Evolutionary conservation across 2,329 filamentous ascomycete genomes (phyloP), one percentile per base, ranked within the genome.

Genomic region (Nemania serpens): DNA sequence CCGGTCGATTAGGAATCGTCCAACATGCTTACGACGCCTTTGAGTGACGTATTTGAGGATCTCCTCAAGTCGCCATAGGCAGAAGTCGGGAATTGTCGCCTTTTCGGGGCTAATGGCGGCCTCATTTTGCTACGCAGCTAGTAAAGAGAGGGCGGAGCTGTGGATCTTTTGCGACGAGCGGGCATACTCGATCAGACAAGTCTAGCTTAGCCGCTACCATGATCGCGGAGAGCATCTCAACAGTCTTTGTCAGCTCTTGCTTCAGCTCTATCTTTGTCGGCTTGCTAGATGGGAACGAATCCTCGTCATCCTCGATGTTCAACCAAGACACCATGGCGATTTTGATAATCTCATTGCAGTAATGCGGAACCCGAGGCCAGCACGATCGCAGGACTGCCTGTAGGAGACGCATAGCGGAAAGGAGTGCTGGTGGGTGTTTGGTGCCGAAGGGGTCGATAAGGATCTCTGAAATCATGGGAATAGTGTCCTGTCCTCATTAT

Each of bases 391-490:
- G 76, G 13, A 89, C 76, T 0, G 78, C 76, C 54, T 86, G 81
- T 20, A 91, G 68, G 1, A 86, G 81, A 17, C 78, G 72, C 2
- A 82, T 73, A 0, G 86, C 82, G 0, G 83, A 78, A 0, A 80
- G 55, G 1, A 92, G 75, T 1, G 88, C 76, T 0, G 79, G 75
- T 1, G 82, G 78, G 63, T 84, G 79, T 1, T 82, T 79, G 10
- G 82, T 76, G 1, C 83, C 82, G 70, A 95, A 91, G 0, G 91
- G 87, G 69, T 93, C 87, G 2, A 84, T 81, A 55, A 96, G 77
- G 10, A 89, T 83, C 41, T 79, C 77, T 2, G 85, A 85, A 10
- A 91, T 74, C 64, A 93, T 79, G 0, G 90, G 86, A 0, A 96
- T 72, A 7, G 94, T 75, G 47, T 87, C 84, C 81, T 91, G 59